A percentile compares a stretch with the other conserved stretches of the same genome.
These are phyloP conservation scores for Cutaneotrichosporon sp. DNA, from an alignment of 1,284 basidiomycete species.

Conservation along the genomic window DNA sequence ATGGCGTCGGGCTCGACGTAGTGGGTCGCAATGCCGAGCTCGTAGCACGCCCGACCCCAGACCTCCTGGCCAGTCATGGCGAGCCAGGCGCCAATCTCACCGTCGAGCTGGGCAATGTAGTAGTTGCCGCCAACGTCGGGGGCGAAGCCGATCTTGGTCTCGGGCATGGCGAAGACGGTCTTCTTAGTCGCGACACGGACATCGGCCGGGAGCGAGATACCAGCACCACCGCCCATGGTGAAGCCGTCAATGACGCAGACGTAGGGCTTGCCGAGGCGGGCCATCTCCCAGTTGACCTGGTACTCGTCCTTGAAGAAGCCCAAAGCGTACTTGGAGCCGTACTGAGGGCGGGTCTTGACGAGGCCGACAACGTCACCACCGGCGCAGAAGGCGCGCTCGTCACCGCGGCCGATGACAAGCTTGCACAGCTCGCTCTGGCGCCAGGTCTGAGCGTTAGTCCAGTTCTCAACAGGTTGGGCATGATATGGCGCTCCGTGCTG, in stretches of 20 bases:
- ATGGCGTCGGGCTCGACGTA: conserved; percentile 72
- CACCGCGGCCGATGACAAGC: conserved; percentile 71
- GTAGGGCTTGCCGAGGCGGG: conserved; percentile 76
- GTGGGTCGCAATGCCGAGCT: conserved; percentile 86
- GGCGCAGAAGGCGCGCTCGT: conserved; percentile 82
- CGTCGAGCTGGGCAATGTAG: conserved; percentile 85
- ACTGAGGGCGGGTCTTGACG: conserved; percentile 22
- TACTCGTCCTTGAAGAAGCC: conserved; percentile 94
- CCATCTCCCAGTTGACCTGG: conserved; percentile 79
- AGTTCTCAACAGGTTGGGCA: too few relatives aligned
- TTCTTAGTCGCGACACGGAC: conserved; percentile 93
- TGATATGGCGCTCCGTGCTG: too few relatives aligned
- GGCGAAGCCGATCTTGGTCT: conserved; percentile 72
- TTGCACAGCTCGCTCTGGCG: conserved; percentile 65
- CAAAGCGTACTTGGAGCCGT: conserved; percentile 56
- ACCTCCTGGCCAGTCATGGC: conserved; percentile 77
- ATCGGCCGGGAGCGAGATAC: conserved; percentile 78
- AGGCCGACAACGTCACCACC: conserved; percentile 74
- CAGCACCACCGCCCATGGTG: conserved; percentile 95
- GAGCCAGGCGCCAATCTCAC: conserved; percentile 86
- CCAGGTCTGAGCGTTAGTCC: conserved; percentile 87
- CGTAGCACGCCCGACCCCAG: conserved; percentile 72
- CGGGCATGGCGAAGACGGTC: conserved; percentile 93
- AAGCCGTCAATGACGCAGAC: conserved; percentile 85
- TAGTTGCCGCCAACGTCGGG: conserved; percentile 76